phyloP scores from a whole-genome alignment of 352 stramenopile species.

The Pythium brachiatum region DNA sequence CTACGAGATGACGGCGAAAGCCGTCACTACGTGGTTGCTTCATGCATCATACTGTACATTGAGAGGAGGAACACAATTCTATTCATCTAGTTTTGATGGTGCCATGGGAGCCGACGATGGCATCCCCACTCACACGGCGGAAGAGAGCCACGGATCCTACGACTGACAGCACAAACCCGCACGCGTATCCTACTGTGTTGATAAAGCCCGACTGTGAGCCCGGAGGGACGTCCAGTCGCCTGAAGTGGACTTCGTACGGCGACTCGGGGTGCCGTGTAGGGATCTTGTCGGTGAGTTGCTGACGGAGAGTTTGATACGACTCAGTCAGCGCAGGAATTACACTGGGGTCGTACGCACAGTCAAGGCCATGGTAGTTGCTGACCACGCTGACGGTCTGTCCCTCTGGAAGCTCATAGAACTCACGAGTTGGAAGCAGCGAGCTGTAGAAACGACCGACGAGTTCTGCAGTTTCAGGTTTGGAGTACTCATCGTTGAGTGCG shows the following conservation, averaged over 20 bases:
- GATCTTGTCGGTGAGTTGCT: conserved; percentile 10
- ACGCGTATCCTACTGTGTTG: conserved; percentile 13
- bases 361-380: conserved; percentile 72
- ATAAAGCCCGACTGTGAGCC: conserved; percentile 3
- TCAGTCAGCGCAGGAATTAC: conserved; percentile 34
- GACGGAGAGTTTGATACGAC: conserved; percentile 24
- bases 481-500: conserved; percentile 84
- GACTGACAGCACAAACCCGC: conserved; percentile 46
- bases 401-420: conserved; percentile 60
- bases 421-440: conserved; percentile 47
- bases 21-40: too few species aligned
- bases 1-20: too few species aligned
- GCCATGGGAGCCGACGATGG: neutral
- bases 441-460: conserved; percentile 61
- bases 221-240: neutral
- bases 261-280: conserved; percentile 7
- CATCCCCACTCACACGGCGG: conserved; percentile 44
- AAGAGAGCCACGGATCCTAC: conserved; percentile 61
- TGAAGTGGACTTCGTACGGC: conserved; percentile 26
- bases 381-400: conserved; percentile 42
- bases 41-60: too few species aligned
- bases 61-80: neutral
- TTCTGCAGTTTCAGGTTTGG: conserved; percentile 40
- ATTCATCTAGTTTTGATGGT: conserved; percentile 27
- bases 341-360: conserved; percentile 58